A percentile compares a stretch with the other conserved stretches of the same genome.
Conservation (phyloP, 345 rosid genomes). For the Camelina sativa region DNA sequence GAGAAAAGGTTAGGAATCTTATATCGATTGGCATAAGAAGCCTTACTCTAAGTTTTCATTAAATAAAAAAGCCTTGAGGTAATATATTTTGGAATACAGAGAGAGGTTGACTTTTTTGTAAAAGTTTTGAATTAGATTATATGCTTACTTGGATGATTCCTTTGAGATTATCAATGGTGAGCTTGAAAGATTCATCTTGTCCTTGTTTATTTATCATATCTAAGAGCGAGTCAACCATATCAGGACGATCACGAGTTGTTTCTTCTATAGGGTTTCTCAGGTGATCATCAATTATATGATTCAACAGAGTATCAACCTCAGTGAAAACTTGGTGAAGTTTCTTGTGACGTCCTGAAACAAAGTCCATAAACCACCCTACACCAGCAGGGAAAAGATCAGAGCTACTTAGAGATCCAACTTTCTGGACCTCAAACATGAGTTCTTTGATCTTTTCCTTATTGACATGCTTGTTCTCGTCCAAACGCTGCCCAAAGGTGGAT, state of each 20-base stretch:
- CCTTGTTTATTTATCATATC: not conserved
- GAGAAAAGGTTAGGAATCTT: too few relatives aligned
- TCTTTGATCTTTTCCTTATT: slow-evolving; percentile 16
- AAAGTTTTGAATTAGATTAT: not conserved
- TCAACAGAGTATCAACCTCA: slow-evolving; percentile 9
- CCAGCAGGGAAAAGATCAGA: slow-evolving; percentile 19
- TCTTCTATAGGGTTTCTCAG: not conserved
- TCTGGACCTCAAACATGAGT: not conserved
- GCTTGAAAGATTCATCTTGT: not conserved
- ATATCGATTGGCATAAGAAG: too few relatives aligned
- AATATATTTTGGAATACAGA: too few relatives aligned
- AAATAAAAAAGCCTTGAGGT: too few relatives aligned
- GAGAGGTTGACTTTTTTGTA: too few relatives aligned
- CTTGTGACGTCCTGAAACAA: not conserved
- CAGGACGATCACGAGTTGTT: slow-evolving; percentile 28
- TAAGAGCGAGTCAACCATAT: slow-evolving; percentile 24
- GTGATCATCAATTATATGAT: slow-evolving; percentile 23
- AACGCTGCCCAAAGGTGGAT: slow-evolving; percentile 8
- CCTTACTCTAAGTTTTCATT: too few relatives aligned
- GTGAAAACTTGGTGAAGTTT: not conserved
- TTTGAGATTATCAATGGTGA: slow-evolving; percentile 17
- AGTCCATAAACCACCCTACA: slow-evolving; percentile 8
- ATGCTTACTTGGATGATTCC: not conserved
- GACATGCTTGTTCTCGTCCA: not conserved
- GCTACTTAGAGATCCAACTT: not conserved